These are phyloP conservation scores for Trichoderma sp. DNA, from an alignment of 2,329 filamentous ascomycete species.

Conservation along the genomic window DNA sequence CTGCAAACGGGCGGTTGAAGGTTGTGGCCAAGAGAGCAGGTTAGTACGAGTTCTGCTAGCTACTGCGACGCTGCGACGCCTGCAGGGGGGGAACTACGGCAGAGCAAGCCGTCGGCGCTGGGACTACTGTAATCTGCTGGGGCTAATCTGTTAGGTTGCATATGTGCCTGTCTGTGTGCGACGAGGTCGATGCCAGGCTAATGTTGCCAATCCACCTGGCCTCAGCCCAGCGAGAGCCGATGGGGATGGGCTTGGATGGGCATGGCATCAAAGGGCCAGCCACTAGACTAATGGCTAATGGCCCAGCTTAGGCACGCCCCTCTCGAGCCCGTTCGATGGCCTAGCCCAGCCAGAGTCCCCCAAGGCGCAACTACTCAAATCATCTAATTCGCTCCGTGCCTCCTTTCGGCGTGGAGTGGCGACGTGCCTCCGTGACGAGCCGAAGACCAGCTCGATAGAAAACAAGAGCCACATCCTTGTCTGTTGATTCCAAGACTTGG, in stretches of 20 bases:
- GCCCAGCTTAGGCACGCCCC: not conserved
- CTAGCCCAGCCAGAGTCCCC: not conserved
- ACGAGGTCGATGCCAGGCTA: not conserved
- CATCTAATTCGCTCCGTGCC: conserved; percentile 3
- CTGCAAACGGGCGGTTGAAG: not conserved
- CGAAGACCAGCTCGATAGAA: not conserved
- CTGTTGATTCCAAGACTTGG: not conserved
- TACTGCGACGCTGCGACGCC: not conserved
- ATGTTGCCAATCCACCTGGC: not conserved
- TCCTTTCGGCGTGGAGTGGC: not conserved
- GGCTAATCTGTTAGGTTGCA: not conserved
- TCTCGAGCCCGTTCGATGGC: not conserved
- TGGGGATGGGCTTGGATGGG: not conserved
- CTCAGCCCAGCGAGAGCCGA: conserved; percentile 15
- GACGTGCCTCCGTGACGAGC: conserved; percentile 1
- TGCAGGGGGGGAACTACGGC: conserved; percentile 13
- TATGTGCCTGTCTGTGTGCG: not conserved
- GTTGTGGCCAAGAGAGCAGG: not conserved
- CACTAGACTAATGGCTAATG: not conserved
- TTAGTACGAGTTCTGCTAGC: not conserved
- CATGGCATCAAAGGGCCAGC: not conserved
- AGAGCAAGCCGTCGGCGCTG: not conserved
- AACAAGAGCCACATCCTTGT: not conserved
- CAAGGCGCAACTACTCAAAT: not conserved
- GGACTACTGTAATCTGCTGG: not conserved